Percentiles rank a stretch among this genome's conserved stretches.
These are phyloP conservation scores for Neofusicoccum laricinum DNA, from an alignment of 2,329 filamentous ascomycete species.

Conservation along the genomic window DNA sequence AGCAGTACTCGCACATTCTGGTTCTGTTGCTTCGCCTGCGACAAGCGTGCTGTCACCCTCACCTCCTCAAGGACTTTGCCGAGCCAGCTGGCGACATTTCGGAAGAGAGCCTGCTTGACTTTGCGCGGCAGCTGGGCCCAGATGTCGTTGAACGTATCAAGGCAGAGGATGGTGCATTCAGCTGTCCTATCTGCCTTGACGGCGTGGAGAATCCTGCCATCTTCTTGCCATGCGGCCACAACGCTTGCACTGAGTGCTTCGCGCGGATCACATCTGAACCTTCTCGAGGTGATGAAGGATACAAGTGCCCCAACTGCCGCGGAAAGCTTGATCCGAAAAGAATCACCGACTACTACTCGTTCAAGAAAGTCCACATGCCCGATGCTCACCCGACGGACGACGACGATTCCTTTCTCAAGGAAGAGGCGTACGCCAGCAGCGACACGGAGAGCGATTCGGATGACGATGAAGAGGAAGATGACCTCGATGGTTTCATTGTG, in stretches of 20 bases:
- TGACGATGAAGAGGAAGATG: constrained; percentile 38
- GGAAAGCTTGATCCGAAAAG: constrained; percentile 63
- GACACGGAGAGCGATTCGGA: constrained; percentile 25
- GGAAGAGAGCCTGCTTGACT: constrained; percentile 55
- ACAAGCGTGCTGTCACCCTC: constrained; percentile 76
- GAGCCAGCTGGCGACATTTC: constrained; percentile 17
- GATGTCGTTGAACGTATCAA: constrained; percentile 67
- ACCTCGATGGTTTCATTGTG: constrained; percentile 27
- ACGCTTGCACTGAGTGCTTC: constrained; percentile 75
- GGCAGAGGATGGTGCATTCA: constrained; percentile 55
- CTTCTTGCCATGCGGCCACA: constrained; percentile 80
- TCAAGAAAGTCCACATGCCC: constrained; percentile 63
- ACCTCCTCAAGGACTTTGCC: constrained; percentile 63
- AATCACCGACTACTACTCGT: constrained; percentile 70
- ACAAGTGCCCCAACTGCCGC: constrained; percentile 76
- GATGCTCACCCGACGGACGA: constrained; percentile 47
- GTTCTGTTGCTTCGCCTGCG: constrained; percentile 77
- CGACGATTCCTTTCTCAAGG: constrained; percentile 26
- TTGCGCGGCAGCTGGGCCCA: constrained; percentile 59
- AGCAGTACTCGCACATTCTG: constrained; percentile 75
- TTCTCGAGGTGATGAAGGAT: constrained; percentile 52
- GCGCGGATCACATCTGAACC: constrained; percentile 52
- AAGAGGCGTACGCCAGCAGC: constrained; percentile 23
- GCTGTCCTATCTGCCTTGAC: constrained; percentile 83
- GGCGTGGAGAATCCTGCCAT: constrained; percentile 70